Percentiles rank a stretch among this genome's conserved stretches.
phyloP scores from a whole-genome alignment of 2,329 filamentous ascomycete genomes.

The Cladosporium sp. region DNA sequence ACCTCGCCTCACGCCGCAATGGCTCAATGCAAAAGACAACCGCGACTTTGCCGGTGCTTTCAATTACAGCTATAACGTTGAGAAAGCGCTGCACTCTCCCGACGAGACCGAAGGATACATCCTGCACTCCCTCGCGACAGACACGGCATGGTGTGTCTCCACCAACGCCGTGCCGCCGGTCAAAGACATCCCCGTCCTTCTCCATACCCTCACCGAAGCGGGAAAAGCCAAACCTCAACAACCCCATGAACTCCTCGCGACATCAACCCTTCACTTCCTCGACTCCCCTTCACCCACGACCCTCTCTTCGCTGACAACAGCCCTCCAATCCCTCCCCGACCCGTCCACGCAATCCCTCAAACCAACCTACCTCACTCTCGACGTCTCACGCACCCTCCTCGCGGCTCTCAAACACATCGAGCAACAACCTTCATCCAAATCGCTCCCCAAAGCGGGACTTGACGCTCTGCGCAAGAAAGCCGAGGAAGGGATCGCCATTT shows the following conservation, averaged over 20 bases:
- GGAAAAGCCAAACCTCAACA: background rate
- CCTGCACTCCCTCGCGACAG: slow-evolving; percentile 21
- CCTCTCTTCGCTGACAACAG: slow-evolving; percentile 10
- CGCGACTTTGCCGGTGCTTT: slow-evolving; percentile 33
- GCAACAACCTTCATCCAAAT: slow-evolving; percentile 9
- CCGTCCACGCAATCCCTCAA: slow-evolving; percentile 19
- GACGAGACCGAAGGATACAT: slow-evolving; percentile 19
- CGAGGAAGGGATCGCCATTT: slow-evolving; percentile 15
- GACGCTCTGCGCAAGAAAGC: slow-evolving; percentile 19
- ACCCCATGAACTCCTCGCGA: background rate
- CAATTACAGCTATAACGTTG: slow-evolving; percentile 30
- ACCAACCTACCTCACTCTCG: slow-evolving; percentile 22
- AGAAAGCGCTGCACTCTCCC: slow-evolving; percentile 21
- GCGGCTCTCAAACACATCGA: slow-evolving; percentile 16
- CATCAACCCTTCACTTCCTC: slow-evolving; percentile 14
- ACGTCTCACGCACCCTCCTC: slow-evolving; percentile 22
- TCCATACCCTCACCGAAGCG: slow-evolving; percentile 12
- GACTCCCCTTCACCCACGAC: slow-evolving; percentile 15
- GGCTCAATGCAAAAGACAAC: slow-evolving; percentile 28
- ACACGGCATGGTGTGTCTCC: slow-evolving; percentile 27
- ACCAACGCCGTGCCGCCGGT: slow-evolving; percentile 18
- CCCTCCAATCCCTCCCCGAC: background rate
- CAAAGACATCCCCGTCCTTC: slow-evolving; percentile 11
- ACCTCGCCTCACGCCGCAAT: slow-evolving; percentile 25
- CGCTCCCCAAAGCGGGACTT: slow-evolving; percentile 10